These are phyloP conservation scores for Rhodotorula sp. DNA, from an alignment of 1,284 basidiomycete species.

Conservation along the genomic window DNA sequence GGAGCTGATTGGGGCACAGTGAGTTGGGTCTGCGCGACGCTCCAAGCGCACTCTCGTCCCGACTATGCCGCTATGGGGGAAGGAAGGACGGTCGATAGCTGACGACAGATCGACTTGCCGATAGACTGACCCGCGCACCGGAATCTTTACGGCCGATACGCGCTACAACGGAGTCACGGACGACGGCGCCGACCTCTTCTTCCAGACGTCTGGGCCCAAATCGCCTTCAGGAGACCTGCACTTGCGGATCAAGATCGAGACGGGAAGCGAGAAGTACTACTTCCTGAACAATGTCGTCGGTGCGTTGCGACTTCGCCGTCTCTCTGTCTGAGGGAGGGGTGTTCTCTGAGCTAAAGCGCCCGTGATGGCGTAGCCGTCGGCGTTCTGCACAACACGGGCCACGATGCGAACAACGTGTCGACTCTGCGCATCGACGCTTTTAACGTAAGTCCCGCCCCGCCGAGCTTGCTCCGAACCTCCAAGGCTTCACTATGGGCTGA, in stretches of 20 bases:
- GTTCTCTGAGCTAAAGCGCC: neutral
- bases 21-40: neutral
- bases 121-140: conserved; percentile 24
- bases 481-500: neutral
- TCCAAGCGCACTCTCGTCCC: neutral
- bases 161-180: conserved; percentile 22
- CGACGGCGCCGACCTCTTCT: conserved; percentile 21
- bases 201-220: conserved; percentile 18
- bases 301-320: neutral
- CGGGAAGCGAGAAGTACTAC: conserved; percentile 12
- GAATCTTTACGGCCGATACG: conserved; percentile 30
- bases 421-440: conserved; percentile 18
- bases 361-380: conserved; percentile 2
- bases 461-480: neutral
- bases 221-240: conserved; percentile 9
- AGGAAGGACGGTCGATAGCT: neutral
- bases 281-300: conserved; percentile 26
- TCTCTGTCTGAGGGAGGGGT: too few species aligned
- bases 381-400: conserved; percentile 16
- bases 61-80: too few species aligned
- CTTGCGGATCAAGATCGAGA: conserved; percentile 23
- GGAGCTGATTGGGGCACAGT: conserved; percentile 16
- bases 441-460: neutral
- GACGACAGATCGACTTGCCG: neutral
- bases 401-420: conserved; percentile 4